A percentile compares a stretch with the other conserved stretches of the same genome.
These are phyloP conservation scores for Gentiana dahurica DNA, from an alignment of 257 asterid genomes.

Conservation along the genomic window DNA sequence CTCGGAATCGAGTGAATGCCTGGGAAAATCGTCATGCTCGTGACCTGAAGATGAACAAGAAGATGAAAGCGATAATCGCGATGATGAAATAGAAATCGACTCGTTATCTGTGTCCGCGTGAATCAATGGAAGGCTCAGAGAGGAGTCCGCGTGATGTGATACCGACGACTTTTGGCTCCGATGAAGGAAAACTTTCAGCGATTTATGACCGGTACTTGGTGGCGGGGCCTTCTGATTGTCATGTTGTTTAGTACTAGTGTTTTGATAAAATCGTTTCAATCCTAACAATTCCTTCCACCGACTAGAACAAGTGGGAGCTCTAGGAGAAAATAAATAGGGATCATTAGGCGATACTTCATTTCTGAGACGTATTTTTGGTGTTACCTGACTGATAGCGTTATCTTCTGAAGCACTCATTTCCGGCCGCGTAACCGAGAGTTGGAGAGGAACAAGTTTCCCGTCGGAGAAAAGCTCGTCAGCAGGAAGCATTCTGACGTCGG, in stretches of 20 bases:
- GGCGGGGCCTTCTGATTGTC: slow-evolving; percentile 41
- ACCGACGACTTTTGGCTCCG: slow-evolving; percentile 26
- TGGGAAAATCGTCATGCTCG: slow-evolving; percentile 47
- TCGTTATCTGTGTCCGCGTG: slow-evolving; percentile 31
- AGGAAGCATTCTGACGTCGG: slow-evolving; percentile 60
- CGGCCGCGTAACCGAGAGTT: slow-evolving; percentile 37
- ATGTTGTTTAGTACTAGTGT: slow-evolving; percentile 28
- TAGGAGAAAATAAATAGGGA: slow-evolving; percentile 74
- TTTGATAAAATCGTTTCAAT: slow-evolving; percentile 56
- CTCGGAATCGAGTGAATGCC: slow-evolving; percentile 49
- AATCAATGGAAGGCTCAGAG: slow-evolving; percentile 39
- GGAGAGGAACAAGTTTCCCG: slow-evolving; percentile 74
- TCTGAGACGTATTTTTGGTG: slow-evolving; percentile 32
- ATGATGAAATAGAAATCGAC: slow-evolving; percentile 24
- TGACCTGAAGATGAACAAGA: slow-evolving; percentile 55
- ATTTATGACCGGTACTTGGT: slow-evolving; percentile 10
- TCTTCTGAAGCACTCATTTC: slow-evolving; percentile 11
- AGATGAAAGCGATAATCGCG: slow-evolving; percentile 47
- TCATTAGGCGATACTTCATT: slow-evolving; percentile 46
- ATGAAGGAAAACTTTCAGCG: slow-evolving; percentile 27
- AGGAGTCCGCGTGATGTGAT: slow-evolving; percentile 14
- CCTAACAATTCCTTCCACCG: slow-evolving; percentile 90
- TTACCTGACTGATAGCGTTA: slow-evolving; percentile 18
- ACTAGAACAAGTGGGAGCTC: slow-evolving; percentile 84
- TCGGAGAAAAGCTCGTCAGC: slow-evolving; percentile 91